phyloP scores from a whole-genome alignment of 2,329 filamentous ascomycete genomes.

The Fusarium nelsonii region DNA sequence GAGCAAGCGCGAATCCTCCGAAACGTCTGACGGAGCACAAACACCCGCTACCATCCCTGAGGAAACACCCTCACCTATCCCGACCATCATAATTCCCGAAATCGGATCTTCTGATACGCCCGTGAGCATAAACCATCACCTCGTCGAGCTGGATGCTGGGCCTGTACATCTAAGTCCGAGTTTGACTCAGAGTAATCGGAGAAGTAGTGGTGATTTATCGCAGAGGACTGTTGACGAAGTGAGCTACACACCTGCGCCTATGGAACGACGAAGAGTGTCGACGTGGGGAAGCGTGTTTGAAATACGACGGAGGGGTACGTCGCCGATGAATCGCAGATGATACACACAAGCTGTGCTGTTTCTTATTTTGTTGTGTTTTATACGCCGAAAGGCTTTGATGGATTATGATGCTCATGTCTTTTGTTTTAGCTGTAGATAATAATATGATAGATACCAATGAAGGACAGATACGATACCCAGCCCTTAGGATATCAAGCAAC shows the following conservation, averaged over 20 bases:
- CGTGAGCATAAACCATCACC: neutral
- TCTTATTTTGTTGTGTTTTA: neutral
- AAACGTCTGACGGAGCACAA: neutral
- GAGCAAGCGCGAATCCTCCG: conserved; percentile 24
- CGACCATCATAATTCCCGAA: neutral
- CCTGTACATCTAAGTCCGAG: neutral
- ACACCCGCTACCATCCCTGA: neutral
- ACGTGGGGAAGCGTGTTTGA: conserved; percentile 25
- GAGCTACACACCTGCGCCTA: conserved; percentile 20
- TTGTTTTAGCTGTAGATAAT: conserved; percentile 14
- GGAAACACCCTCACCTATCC: conserved; percentile 1
- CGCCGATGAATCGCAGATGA: conserved; percentile 1
- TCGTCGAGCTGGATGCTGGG: conserved; percentile 12
- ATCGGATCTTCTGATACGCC: conserved; percentile 22
- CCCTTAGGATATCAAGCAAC: no score
- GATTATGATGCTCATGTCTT: conserved; percentile 34
- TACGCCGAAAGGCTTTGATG: conserved; percentile 7
- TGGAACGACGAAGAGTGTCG: neutral
- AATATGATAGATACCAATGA: conserved; percentile 10
- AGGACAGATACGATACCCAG: conserved; percentile 36
- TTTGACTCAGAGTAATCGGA: neutral
- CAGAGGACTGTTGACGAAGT: conserved; percentile 5
- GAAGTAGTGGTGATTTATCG: conserved; percentile 36
- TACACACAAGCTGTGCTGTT: neutral
- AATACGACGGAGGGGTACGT: conserved; percentile 5